A percentile compares a stretch with the other conserved stretches of the same genome.
Conservation (phyloP, 306 rosid genomes). For the Pyrus bretschneideri region DNA sequence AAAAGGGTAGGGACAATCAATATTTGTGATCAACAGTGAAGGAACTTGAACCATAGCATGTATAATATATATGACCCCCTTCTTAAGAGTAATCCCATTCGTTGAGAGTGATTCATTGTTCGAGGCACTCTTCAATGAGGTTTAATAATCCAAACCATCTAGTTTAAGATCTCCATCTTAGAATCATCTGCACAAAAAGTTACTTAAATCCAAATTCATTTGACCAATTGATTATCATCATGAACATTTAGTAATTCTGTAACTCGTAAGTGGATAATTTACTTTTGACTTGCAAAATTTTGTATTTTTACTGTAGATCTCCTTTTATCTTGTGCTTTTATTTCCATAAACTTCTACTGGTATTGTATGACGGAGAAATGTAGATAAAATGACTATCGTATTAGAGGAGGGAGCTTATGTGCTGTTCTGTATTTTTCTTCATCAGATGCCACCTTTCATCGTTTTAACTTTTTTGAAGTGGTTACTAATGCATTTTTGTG, state of each 20-base stretch:
- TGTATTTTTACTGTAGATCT: neutral
- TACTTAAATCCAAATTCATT: too few species aligned
- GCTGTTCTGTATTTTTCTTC: neutral
- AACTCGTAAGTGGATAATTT: neutral
- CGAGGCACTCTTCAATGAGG: neutral
- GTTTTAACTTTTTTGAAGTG: neutral
- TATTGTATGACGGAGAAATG: neutral
- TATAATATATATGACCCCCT: too few species aligned
- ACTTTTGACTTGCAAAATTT: neutral
- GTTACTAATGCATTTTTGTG: conserved; percentile 4
- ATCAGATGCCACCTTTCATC: neutral
- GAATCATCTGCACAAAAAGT: neutral
- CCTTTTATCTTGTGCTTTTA: neutral
- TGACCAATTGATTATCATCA: too few species aligned
- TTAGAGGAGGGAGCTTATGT: neutral
- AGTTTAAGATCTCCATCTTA: neutral
- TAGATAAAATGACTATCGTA: neutral
- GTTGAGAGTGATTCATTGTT: neutral
- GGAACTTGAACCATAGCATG: neutral
- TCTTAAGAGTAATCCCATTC: neutral
- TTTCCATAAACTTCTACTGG: neutral
- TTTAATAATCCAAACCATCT: neutral
- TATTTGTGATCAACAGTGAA: neutral
- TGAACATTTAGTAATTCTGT: neutral
- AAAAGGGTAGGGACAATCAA: neutral